Base-by-base conservation (phyloP, 352 stramenopile species). In the Pythium brachiatum region DNA sequence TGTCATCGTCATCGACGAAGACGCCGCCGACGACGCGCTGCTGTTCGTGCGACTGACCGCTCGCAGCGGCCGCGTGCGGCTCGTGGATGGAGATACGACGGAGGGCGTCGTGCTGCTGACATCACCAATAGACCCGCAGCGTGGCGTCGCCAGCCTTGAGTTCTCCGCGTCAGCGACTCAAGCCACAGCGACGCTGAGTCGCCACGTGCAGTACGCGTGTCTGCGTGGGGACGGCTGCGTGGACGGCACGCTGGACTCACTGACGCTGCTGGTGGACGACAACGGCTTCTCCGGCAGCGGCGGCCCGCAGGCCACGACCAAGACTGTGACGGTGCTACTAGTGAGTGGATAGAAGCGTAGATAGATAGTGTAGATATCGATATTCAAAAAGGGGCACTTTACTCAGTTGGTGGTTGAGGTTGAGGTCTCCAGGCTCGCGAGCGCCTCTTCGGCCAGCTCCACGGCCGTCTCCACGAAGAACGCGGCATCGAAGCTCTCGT, bases 401-500 rank as follows among this genome's bases (percentile, higher is more conserved):
- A 60, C 61, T 69, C 46, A 66, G 43, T 57, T 76, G 39, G 34
- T 67, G 52, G 25, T 64, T n/a, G n/a, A n/a, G n/a, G n/a, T n/a
- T n/a, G n/a, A n/a, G 26, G 48, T 78, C 38, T 56, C 59, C 52
- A 53, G 50, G 36, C 26, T 54, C 26, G 48, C 54, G 20, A 74
- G 66, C 38, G 71, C 72, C 63, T 95, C 86, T 21, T 94, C 78
- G 13, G 81, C 86, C 29, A 95, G 68, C 64, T 95, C 86, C 47
- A 83, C 48, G 39, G 84, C 86, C 60, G 90, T 93, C 52, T 95
- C 83, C 32, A 93, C 75, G 54, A 95, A 95, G 69, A 93, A 93
- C 1, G 73, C 71, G 53, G 81, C 87, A 67, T 95, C 84, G 61
- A 95, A 92, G 15, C 68, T 72, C 20, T 71, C 66, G 46, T 85